Evolutionary conservation across 176 grass and related monocot genomes (phyloP), one percentile per base, ranked within the genome.

Genomic region (Aegilops bicornis): DNA sequence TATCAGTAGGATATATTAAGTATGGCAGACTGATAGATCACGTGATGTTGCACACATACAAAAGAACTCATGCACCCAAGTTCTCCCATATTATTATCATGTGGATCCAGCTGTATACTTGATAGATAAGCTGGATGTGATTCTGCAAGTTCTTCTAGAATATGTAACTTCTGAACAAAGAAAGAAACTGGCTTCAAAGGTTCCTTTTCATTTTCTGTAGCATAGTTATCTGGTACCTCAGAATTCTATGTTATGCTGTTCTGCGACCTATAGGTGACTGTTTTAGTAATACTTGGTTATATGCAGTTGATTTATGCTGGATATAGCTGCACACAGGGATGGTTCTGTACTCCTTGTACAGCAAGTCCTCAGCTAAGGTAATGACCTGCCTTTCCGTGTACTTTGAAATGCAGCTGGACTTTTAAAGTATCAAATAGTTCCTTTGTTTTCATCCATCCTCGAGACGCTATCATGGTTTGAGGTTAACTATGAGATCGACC

Each of bases 321-420:
- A 80, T 96, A 91, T 89, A 90, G 94, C 85, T 99, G 97, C 73
- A 96, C 92, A 8, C 97, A 99, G 73, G 97, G 97, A 35, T 99
- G 97, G 97, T 99, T 99, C 45, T 91, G 92, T 88, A 96, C 97
- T 73, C 97, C 97, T 83, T 99, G 97, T 78, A 88, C 86, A 77
- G 90, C 86, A 56, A 87, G 89, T 85, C 92, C 97, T 82, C 86
- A 85, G 73, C 87, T 99, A 82, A 93, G 94, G 97, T 96, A 83
- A 78, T 42, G 20, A 78, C 45, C 52, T 87, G 10, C 30, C 43
- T 75, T 84, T 76, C 24, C 15, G 90, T 85, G 64, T 27, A 59
- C 77, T 86, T 1, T 29, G 71, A 45, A 76, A 80, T 73, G 11
- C 25, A 9, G 33, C 50, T 2, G 3, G 23, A 87, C 35, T 43